Base-by-base conservation (phyloP, 495 filamentous ascomycete genomes). In the Acidiella bohemica region DNA sequence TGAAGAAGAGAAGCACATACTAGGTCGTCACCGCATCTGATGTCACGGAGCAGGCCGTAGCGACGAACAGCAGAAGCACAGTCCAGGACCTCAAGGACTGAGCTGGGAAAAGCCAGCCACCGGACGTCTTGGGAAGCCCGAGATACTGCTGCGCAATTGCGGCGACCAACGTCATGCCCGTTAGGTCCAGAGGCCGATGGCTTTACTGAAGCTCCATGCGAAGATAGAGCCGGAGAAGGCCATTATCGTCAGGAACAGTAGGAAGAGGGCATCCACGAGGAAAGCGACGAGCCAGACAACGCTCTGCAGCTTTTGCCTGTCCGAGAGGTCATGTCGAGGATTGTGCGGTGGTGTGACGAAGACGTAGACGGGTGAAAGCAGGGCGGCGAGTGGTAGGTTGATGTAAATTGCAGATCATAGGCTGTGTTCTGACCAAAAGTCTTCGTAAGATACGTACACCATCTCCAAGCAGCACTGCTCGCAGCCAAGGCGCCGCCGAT, bases 401-500 rank as follows among this genome's bases (percentile, higher is more conserved):
- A 86, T 74, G 58, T 81, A 86, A 52, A 84, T 84, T 17, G 72
- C 72, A 77, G 73, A 78, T 6, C 75, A n/a, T n/a, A n/a, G n/a
- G n/a, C n/a, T n/a, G n/a, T 50, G 30, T n/a, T 32, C 12, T 32
- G 6, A 32, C 10, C 30, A 32, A 6, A 7, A 16, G 17, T 32
- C 30, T 7, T 32, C 6, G 13, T 24, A 5, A 39, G 6, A 26
- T 58, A 59, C 39, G 55, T 58, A 0, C 43, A 48, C 65, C 64
- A 70, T 37, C 67, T 45, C 67, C 67, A 70, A 1, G 53, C 58
- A 0, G 56, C 60, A 5, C 31, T n/a, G 22, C 48, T 53, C 36
- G 69, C 63, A 16, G 65, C 61, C 46, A 84, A 82, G 4, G 68
- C 70, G 19, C 76, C 78, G 3, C 78, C 77, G 31, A 82, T 58